Evolutionary conservation across 768 basidiomycete genomes (phyloP).

Genomic region (Rubroboletus pulcherrimus): DNA sequence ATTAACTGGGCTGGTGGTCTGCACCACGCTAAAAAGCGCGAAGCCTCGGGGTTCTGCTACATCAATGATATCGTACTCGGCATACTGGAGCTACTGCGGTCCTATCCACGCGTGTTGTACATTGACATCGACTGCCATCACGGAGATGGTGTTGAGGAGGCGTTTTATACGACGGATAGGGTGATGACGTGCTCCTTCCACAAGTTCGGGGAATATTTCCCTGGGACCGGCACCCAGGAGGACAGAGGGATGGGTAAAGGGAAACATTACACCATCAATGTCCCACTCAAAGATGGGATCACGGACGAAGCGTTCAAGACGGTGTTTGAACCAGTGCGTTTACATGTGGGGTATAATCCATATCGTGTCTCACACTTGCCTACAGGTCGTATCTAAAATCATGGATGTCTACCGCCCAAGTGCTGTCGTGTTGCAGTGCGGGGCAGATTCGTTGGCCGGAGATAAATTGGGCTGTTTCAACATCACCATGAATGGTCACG

Average conservation of each 20-base stretch:
- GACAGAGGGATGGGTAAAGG: constrained; percentile 83
- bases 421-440: constrained; percentile 90
- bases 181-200: constrained; percentile 98
- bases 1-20: constrained; percentile 99
- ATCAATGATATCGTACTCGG: constrained; percentile 97
- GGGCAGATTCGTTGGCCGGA: constrained; percentile 91
- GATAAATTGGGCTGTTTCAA: constrained; percentile 98
- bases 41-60: constrained; percentile 98
- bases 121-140: constrained; percentile 99
- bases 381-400: constrained; percentile 75
- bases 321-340: constrained; percentile 86
- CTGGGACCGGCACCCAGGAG: constrained; percentile 76
- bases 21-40: constrained; percentile 99
- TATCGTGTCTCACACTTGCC: not conserved
- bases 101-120: constrained; percentile 84
- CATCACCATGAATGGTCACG: constrained; percentile 92
- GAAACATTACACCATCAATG: constrained; percentile 86
- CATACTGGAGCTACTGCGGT: constrained; percentile 88
- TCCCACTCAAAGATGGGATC: constrained; percentile 92
- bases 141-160: constrained; percentile 98
- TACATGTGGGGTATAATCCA: not conserved
- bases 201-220: constrained; percentile 86
- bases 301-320: constrained; percentile 83
- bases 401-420: constrained; percentile 86
- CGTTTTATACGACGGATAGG: constrained; percentile 94